Conservation (phyloP, 2,329 filamentous ascomycete genomes). For the Incumbomyces lentus region DNA sequence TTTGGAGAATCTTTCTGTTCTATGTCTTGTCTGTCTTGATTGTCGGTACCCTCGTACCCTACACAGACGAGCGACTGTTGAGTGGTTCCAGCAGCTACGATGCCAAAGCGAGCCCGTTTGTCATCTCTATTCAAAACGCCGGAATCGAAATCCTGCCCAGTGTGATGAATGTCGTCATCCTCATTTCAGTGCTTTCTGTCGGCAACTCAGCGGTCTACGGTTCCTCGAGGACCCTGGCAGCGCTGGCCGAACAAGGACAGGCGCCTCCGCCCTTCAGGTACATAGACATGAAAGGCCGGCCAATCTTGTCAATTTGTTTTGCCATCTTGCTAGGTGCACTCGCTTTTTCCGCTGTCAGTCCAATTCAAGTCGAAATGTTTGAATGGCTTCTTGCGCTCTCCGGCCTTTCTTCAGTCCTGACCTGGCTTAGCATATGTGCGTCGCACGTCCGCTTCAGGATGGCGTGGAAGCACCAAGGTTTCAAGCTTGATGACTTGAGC, state of each 20-base stretch:
- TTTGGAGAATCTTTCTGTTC: conserved; percentile 43
- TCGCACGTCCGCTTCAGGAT: conserved; percentile 58
- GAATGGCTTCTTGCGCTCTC: conserved; percentile 56
- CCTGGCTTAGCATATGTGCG: conserved; percentile 56
- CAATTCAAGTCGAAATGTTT: conserved; percentile 44
- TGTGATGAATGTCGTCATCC: conserved; percentile 58
- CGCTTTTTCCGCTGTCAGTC: conserved; percentile 30
- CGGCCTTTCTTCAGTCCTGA: conserved; percentile 53
- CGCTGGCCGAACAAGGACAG: conserved; percentile 39
- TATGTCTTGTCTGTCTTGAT: conserved; percentile 39
- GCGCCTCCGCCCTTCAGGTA: conserved; percentile 36
- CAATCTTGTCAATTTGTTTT: conserved; percentile 32
- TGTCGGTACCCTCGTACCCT: conserved; percentile 36
- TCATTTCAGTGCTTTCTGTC: conserved; percentile 50
- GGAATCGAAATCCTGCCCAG: conserved; percentile 51
- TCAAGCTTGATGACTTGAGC: conserved; percentile 53
- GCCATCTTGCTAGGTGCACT: conserved; percentile 32
- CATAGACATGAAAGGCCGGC: conserved; percentile 37
- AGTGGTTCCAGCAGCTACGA: conserved; percentile 28
- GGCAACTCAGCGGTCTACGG: conserved; percentile 51
- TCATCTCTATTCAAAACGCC: conserved; percentile 53
- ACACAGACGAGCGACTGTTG: conserved; percentile 31
- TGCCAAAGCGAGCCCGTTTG: conserved; percentile 51
- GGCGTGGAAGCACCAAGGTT: conserved; percentile 50
- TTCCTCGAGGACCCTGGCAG: conserved; percentile 47